phyloP scores from a whole-genome alignment of 1,139 yeast genomes.

The Debaryomyces coudertii region DNA sequence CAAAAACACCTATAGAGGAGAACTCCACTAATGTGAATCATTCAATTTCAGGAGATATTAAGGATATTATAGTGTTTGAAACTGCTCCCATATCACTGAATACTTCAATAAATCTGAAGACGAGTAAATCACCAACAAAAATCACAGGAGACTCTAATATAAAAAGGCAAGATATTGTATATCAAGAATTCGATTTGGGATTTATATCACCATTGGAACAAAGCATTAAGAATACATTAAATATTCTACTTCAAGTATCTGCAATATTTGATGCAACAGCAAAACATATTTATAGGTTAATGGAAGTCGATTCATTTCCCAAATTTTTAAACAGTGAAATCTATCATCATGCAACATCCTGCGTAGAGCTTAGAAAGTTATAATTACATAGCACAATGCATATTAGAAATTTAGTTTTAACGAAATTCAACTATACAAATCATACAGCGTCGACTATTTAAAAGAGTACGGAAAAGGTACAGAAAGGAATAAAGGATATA shows the following conservation, averaged over 20 bases:
- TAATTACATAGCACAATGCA: neutral
- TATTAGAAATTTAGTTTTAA: neutral
- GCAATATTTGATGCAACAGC: conserved; percentile 47
- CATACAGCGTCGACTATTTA: conserved; percentile 5
- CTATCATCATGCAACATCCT: conserved; percentile 20
- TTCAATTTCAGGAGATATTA: neutral
- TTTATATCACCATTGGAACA: conserved; percentile 23
- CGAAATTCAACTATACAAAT: conserved; percentile 6
- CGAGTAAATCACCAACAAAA: neutral
- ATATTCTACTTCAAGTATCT: conserved; percentile 34
- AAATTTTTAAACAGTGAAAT: conserved; percentile 55
- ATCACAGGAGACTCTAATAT: conserved; percentile 10
- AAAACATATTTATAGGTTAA: conserved; percentile 54
- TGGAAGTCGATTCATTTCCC: conserved; percentile 76
- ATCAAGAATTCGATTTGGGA: conserved; percentile 1
- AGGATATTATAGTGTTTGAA: neutral
- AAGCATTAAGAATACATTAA: conserved; percentile 29
- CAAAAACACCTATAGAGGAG: neutral
- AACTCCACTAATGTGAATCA: neutral
- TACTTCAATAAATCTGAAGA: neutral
- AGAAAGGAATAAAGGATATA: conserved; percentile 11
- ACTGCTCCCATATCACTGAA: neutral
- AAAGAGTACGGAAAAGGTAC: conserved; percentile 4
- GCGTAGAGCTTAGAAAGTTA: conserved; percentile 13
- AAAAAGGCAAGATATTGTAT: conserved; percentile 9